phyloP scores from a whole-genome alignment of 805 yeast species.

The Starmera dryadoides region DNA sequence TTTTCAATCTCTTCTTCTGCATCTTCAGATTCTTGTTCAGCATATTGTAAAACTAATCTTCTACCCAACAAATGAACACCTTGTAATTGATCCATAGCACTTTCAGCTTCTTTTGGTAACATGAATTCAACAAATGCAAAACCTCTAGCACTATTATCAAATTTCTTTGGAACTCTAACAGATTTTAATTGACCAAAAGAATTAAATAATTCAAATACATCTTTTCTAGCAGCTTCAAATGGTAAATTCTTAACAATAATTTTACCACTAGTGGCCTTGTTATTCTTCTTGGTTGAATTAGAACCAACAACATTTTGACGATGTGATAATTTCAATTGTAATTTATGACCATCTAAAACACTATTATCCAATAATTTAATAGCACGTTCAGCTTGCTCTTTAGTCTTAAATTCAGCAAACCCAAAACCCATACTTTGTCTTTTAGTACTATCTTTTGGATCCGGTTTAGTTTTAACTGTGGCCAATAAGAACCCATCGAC shows the following conservation, averaged over 20 bases:
- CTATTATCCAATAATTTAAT: slow-evolving; percentile 66
- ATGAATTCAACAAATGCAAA: slow-evolving; percentile 95
- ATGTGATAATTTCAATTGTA: slow-evolving; percentile 84
- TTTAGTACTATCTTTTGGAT: slow-evolving; percentile 61
- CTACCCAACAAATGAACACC: slow-evolving; percentile 97
- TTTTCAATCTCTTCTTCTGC: slow-evolving; percentile 87
- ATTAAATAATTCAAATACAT: slow-evolving; percentile 85
- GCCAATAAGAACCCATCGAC: slow-evolving; percentile 79
- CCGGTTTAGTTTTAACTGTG: slow-evolving; percentile 80
- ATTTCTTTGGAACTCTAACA: slow-evolving; percentile 93
- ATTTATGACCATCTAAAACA: slow-evolving; percentile 80
- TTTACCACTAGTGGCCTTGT: slow-evolving; percentile 48
- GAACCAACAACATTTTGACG: slow-evolving; percentile 44
- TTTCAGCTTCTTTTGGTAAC: slow-evolving; percentile 83
- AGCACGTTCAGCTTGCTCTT: slow-evolving; percentile 73
- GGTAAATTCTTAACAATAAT: slow-evolving; percentile 95
- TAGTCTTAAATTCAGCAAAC: slow-evolving; percentile 81
- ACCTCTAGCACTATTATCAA: slow-evolving; percentile 92
- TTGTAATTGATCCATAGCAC: slow-evolving; percentile 85
- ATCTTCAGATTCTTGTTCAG: slow-evolving; percentile 71
- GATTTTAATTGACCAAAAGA: slow-evolving; percentile 93
- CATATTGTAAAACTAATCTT: slow-evolving; percentile 87
- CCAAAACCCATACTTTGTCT: slow-evolving; percentile 96
- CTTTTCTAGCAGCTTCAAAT: slow-evolving; percentile 90
- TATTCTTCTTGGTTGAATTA: slow-evolving; percentile 17